These are phyloP conservation scores for Thalassiosira hispida DNA, from an alignment of 352 stramenopile genomes.

Conservation along the genomic window DNA sequence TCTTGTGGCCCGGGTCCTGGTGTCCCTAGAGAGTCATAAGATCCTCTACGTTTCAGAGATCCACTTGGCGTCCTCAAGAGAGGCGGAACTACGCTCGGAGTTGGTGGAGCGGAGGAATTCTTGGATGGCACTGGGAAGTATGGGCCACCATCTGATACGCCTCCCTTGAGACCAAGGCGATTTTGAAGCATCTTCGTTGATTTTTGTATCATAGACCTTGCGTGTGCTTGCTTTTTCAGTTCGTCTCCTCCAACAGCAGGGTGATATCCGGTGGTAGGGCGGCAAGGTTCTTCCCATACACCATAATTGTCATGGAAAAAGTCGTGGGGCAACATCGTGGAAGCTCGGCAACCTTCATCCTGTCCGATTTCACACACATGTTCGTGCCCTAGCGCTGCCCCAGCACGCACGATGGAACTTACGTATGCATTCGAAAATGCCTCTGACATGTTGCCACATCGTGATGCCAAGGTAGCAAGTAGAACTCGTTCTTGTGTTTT, in stretches of 20 bases:
- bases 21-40: constrained; percentile 18
- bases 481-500: constrained; percentile 77
- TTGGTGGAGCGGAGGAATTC: constrained; percentile 12
- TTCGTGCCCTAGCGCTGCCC: constrained; percentile 77
- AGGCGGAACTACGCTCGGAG: constrained; percentile 18
- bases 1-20: constrained; percentile 34
- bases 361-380: constrained; percentile 79
- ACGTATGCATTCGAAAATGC: constrained; percentile 81
- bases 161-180: constrained; percentile 72
- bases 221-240: constrained; percentile 73
- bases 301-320: constrained; percentile 73
- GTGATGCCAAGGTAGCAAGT: constrained; percentile 65
- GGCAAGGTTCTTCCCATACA: constrained; percentile 82
- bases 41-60: constrained; percentile 38
- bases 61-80: constrained; percentile 39
- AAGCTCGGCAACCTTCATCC: constrained; percentile 69
- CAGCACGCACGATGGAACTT: constrained; percentile 75
- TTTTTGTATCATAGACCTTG: constrained; percentile 76
- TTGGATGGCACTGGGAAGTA: constrained; percentile 51
- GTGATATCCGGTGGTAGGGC: constrained; percentile 58
- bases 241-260: constrained; percentile 62
- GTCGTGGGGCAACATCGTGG: constrained; percentile 80
- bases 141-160: constrained; percentile 61
- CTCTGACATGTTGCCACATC: constrained; percentile 73
- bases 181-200: constrained; percentile 81